Conservation (phyloP, 2,329 filamentous ascomycete genomes). For the Seiridium unicorne region DNA sequence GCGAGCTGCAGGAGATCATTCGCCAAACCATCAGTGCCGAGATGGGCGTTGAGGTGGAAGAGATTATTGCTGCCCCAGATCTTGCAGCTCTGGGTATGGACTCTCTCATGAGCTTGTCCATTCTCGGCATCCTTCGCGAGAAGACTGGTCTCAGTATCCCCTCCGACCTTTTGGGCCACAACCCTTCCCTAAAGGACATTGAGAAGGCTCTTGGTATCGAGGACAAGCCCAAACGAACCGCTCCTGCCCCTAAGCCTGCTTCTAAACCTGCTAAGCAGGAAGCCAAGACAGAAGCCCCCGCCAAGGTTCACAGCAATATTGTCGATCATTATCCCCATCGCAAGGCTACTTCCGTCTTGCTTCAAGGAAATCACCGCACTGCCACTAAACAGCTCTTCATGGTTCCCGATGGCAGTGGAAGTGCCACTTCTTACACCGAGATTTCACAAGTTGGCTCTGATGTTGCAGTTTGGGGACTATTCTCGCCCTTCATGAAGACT, state of each 20-base stretch:
- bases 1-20: slow-evolving; percentile 50
- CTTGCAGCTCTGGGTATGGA: slow-evolving; percentile 59
- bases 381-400: slow-evolving; percentile 51
- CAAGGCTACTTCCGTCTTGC: slow-evolving; percentile 42
- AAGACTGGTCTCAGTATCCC: slow-evolving; percentile 53
- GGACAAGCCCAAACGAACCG: slow-evolving; percentile 35
- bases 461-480: slow-evolving; percentile 56
- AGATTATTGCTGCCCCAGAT: slow-evolving; percentile 53
- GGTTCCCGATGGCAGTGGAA: slow-evolving; percentile 54
- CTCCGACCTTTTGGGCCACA: slow-evolving; percentile 59
- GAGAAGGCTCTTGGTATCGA: slow-evolving; percentile 60
- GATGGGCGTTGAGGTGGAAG: slow-evolving; percentile 68
- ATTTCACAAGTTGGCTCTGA: slow-evolving; percentile 50
- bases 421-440: slow-evolving; percentile 66
- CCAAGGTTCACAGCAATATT: slow-evolving; percentile 21
- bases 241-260: slow-evolving; percentile 21
- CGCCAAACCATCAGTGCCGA: slow-evolving; percentile 68
- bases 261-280: slow-evolving; percentile 39
- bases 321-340: slow-evolving; percentile 46
- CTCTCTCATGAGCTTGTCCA: slow-evolving; percentile 56
- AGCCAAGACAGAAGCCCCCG: slow-evolving; percentile 31
- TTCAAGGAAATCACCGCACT: slow-evolving; percentile 50
- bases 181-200: slow-evolving; percentile 63
- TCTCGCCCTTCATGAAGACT: slow-evolving; percentile 70
- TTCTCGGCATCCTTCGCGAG: slow-evolving; percentile 53